Conservation (phyloP, 1,284 basidiomycete genomes). For the Moesziomyces aphidis region DNA sequence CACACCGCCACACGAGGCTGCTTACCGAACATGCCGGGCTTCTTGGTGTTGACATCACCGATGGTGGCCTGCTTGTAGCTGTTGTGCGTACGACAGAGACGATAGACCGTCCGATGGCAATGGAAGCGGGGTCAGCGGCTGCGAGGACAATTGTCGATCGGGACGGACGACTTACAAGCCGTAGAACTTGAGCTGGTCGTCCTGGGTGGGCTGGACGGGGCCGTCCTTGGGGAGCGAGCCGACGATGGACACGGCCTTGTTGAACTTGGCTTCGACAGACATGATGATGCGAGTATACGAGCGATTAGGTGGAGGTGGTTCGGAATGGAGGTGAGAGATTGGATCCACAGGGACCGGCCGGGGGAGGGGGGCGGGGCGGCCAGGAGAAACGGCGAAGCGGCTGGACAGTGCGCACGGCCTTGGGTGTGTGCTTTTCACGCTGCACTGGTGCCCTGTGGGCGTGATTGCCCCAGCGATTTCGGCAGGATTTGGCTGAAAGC, state of each 20-base stretch:
- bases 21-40: constrained; percentile 65
- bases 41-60: constrained; percentile 65
- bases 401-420: constrained; percentile 23
- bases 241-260: constrained; percentile 57
- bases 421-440: not conserved
- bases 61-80: constrained; percentile 66
- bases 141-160: not conserved
- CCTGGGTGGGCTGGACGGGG: constrained; percentile 62
- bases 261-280: constrained; percentile 58
- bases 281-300: constrained; percentile 12
- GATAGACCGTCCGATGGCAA: too few species aligned
- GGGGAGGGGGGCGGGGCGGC: too few species aligned
- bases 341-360: too few species aligned
- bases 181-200: constrained; percentile 66
- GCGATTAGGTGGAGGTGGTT: not conserved
- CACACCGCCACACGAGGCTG: not conserved
- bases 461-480: not conserved
- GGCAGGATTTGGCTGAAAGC: not conserved
- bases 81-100: not conserved
- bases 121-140: not conserved
- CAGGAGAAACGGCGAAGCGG: not conserved
- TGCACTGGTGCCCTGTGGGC: not conserved
- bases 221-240: constrained; percentile 56
- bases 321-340: not conserved
- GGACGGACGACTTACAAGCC: constrained; percentile 43